Base-by-base conservation (phyloP, 495 filamentous ascomycete genomes). In the Parmelia sp. region DNA sequence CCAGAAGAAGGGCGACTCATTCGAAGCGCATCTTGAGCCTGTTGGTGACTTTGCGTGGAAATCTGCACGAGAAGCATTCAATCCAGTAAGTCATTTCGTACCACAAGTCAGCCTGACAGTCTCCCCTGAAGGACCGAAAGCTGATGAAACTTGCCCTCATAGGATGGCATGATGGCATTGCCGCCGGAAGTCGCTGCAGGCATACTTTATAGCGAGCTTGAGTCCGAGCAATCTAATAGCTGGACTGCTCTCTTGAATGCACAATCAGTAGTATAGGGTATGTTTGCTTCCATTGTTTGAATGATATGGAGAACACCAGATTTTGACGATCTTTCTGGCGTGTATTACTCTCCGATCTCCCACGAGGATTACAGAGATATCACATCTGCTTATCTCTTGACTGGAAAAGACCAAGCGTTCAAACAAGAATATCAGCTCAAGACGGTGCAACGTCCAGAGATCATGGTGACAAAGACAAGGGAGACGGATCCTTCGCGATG, bases 1-100 rank as follows among this genome's bases (percentile, higher is more conserved):
- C 4, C 56, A 31, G 19, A 58, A 58, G 56, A 58, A 58, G 19
- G 56, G 56, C 4, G 56, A 58, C 23, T 58, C 56, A 0, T 37
- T 39, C 33, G 56, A 58, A 58, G 19, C 56, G 56, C 35, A 58
- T 58, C 33, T 58, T 0, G 56, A 58, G 35, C 37, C 56, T 58
- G 1, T 58, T 23, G 56, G 56, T 23, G 56, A 58, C 17, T 23
- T 0, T 15, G 7, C 56, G 6, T 58, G 56, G 56, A 37, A 58
- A 33, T 7, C 29, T 58, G 21, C 21, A 39, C 35, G 6, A 19
- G 6, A 37, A 33, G 35, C 21, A 19, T 58, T 39, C 19, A 37
- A 17, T 58, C 6, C 19, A 23, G 56, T 39, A 58, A 25, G 56
- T 58, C 11, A 0, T 25, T 14, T 29, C 12, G 0, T 37, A 58